A percentile compares a stretch with the other conserved stretches of the same genome.
phyloP scores from a whole-genome alignment of 2,329 filamentous ascomycete genomes.

The Hypoxylon sp. region DNA sequence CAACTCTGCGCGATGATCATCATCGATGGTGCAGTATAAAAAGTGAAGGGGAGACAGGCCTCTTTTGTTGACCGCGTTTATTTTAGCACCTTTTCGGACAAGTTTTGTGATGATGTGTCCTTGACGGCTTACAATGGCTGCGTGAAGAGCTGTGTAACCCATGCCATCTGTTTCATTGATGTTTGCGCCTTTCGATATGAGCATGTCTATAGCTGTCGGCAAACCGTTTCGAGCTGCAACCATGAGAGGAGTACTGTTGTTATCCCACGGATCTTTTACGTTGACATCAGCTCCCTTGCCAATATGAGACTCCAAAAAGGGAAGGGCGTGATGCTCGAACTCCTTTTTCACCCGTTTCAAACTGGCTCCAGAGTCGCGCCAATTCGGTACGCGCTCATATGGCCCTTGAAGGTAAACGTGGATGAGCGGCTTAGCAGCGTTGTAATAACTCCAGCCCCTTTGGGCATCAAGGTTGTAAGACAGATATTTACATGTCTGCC shows the following conservation, averaged over 20 bases:
- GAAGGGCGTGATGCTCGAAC: background rate
- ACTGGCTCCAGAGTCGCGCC: constrained; percentile 5
- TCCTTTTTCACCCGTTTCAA: background rate
- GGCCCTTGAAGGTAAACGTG: constrained; percentile 13
- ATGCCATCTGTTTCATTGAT: constrained; percentile 10
- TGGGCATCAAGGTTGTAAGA: constrained; percentile 19
- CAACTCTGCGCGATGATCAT: background rate
- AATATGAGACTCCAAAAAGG: constrained; percentile 7
- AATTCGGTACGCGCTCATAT: background rate
- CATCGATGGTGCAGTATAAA: constrained; percentile 1
- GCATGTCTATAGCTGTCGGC: constrained; percentile 6
- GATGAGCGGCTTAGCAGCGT: constrained; percentile 7
- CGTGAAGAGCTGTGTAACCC: constrained; percentile 26
- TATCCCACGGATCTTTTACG: background rate
- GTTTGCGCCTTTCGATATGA: constrained; percentile 19
- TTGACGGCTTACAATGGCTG: constrained; percentile 2
- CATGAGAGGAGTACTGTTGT: constrained; percentile 15
- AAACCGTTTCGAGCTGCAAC: constrained; percentile 3
- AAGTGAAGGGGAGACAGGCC: constrained; percentile 15
- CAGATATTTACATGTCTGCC: constrained; percentile 9
- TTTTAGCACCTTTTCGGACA: constrained; percentile 3
- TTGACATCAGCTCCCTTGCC: constrained; percentile 3
- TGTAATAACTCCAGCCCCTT: background rate
- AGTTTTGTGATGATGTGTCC: constrained; percentile 11
- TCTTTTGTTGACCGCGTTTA: constrained; percentile 12